Conservation (phyloP, 805 yeast genomes). For the Saccharomycopsis selenospora region DNA sequence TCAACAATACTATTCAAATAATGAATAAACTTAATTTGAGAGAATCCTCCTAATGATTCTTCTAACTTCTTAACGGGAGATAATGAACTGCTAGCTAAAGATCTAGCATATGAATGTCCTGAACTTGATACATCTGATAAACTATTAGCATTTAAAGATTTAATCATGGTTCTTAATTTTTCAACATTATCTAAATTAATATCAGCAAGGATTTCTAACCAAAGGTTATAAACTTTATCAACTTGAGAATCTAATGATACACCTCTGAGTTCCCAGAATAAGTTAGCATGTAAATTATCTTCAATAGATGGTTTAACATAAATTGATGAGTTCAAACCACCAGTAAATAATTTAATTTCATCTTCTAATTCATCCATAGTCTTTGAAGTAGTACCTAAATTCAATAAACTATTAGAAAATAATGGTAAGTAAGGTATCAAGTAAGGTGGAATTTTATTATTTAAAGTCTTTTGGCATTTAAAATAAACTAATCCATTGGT, state of each 20-base stretch:
- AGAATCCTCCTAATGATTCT: slow-evolving; percentile 67
- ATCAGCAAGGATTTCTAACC: slow-evolving; percentile 58
- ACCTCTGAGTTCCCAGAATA: slow-evolving; percentile 57
- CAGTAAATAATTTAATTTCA: slow-evolving; percentile 72
- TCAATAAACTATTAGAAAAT: slow-evolving; percentile 73
- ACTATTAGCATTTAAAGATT: slow-evolving; percentile 68
- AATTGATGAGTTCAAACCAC: slow-evolving; percentile 67
- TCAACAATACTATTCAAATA: slow-evolving; percentile 47
- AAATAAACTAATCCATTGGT: slow-evolving; percentile 80
- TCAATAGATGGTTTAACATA: slow-evolving; percentile 50
- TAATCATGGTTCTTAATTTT: slow-evolving; percentile 66
- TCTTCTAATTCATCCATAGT: slow-evolving; percentile 79
- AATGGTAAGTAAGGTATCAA: slow-evolving; percentile 66
- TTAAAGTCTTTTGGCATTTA: slow-evolving; percentile 56
- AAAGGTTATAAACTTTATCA: slow-evolving; percentile 51
- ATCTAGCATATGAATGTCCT: slow-evolving; percentile 80
- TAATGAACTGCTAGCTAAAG: slow-evolving; percentile 56
- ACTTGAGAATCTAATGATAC: slow-evolving; percentile 63
- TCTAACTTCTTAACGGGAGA: slow-evolving; percentile 52
- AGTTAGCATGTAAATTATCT: slow-evolving; percentile 38
- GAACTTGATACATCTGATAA: slow-evolving; percentile 73
- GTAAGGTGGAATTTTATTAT: slow-evolving; percentile 46
- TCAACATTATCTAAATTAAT: slow-evolving; percentile 61
- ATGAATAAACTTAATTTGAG: slow-evolving; percentile 65
- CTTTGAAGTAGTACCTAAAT: slow-evolving; percentile 70